Base-by-base conservation (phyloP, 345 rosid species). In the Gossypium anomalum region DNA sequence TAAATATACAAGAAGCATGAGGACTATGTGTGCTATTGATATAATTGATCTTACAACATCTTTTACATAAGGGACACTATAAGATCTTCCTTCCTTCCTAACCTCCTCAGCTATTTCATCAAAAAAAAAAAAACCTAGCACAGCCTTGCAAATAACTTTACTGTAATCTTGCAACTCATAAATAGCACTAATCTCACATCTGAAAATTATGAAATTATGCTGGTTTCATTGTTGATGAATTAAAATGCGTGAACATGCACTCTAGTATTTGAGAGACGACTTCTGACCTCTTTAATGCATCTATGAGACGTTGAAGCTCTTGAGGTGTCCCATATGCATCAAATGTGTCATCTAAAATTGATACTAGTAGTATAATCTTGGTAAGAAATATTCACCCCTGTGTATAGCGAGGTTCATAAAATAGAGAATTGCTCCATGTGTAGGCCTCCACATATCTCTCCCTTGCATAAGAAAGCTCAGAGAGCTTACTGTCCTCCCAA, bases 101-200 rank as follows among this genome's bases (percentile, higher is more conserved):
- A 48, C 68, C 68, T 63, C 48, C 14, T 63, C 48, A 2, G 12
- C 23, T 38, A 63, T 17, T 63, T 63, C 48, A 17, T 34, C 1
- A 22, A 8, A 41, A 41, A 63, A 41, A 63, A 7, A 12, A 17
- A n/a, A n/a, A n/a, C n/a, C 68, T 1, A 63, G 68, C 23, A 63
- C 68, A 17, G 68, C 48, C 48, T 63, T 63, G 68, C 68, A 63
- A 3, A 63, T 63, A 63, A 63, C 68, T 38, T 63, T 63, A 15
- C 23, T 66, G 17, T 44, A 66, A n/a, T 41, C 68, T 9, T 63
- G 25, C 48, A 63, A n/a, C 23, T 63, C 68, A 38, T 63, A 8
- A 3, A 63, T 6, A 63, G 48, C 48, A 41, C 48, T 4, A 9
- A 63, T 41, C 23, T 63, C 68, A 48, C 68, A 66, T 12, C 70